Percentiles rank a stretch among this genome's conserved stretches.
Conservation (phyloP, 2,329 filamentous ascomycete species). For the Penicillium sp. region DNA sequence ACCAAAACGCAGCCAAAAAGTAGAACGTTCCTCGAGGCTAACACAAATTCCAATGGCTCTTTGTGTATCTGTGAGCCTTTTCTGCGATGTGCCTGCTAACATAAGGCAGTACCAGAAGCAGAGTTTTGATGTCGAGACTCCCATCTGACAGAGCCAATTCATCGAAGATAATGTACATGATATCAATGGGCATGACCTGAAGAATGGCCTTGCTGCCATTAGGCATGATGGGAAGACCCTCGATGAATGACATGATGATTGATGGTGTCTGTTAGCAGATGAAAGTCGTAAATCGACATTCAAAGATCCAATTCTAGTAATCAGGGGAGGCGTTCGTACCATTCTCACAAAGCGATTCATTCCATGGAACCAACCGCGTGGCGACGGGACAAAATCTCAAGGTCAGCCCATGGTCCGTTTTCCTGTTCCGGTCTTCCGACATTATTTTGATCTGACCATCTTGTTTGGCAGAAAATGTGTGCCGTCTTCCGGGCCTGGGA, state of each 20-base stretch:
- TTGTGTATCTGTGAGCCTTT: neutral
- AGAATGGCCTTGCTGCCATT: neutral
- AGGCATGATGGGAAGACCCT: neutral
- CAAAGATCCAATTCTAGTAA: neutral
- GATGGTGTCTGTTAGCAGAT: neutral
- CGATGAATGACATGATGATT: neutral
- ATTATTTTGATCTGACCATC: neutral
- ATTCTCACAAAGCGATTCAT: neutral
- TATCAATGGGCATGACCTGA: neutral
- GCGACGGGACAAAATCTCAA: neutral
- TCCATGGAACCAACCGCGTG: neutral
- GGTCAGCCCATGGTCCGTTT: neutral
- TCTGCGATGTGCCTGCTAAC: neutral
- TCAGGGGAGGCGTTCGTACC: neutral
- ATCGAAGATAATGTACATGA: neutral
- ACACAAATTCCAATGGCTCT: neutral
- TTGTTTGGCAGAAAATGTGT: neutral
- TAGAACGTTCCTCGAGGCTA: neutral
- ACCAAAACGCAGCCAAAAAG: neutral
- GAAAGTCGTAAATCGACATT: neutral
- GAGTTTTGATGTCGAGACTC: neutral
- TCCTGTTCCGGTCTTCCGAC: neutral
- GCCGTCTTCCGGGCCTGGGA: neutral
- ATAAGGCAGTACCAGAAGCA: neutral
- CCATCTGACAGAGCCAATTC: neutral